Conservation (phyloP, 202 grass and related monocot genomes). For the Zoysia matrella region DNA sequence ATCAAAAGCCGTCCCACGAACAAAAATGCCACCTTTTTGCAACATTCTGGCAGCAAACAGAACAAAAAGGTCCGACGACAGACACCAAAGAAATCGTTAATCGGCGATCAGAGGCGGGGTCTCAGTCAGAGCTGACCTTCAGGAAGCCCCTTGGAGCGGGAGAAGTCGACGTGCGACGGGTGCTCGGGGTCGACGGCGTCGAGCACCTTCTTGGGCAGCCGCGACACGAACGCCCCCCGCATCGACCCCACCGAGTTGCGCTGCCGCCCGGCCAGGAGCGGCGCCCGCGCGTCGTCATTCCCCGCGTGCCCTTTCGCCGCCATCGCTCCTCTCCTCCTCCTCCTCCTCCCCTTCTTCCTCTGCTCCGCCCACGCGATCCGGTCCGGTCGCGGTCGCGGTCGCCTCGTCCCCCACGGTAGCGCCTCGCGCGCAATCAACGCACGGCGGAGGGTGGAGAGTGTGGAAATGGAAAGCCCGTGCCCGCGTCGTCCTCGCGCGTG, state of each 20-base stretch:
- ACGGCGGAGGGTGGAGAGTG: neutral
- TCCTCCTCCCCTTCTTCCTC: neutral
- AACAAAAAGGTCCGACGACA: slow-evolving; percentile 2
- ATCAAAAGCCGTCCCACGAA: neutral
- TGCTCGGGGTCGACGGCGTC: slow-evolving; percentile 77
- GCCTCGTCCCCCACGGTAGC: neutral
- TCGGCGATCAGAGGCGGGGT: neutral
- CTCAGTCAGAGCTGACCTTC: slow-evolving; percentile 33
- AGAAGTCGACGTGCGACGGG: slow-evolving; percentile 72
- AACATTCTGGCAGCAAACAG: neutral
- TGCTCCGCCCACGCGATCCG: neutral
- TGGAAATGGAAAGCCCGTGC: neutral
- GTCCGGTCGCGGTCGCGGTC: neutral
- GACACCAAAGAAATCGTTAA: neutral
- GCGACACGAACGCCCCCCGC: slow-evolving; percentile 71
- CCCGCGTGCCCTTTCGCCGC: slow-evolving; percentile 34
- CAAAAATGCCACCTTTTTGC: neutral
- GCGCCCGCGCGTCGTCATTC: slow-evolving; percentile 52
- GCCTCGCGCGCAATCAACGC: neutral
- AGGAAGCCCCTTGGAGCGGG: slow-evolving; percentile 62
- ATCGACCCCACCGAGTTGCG: slow-evolving; percentile 74
- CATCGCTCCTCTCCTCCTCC: slow-evolving; percentile 5
- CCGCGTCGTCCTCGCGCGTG: slow-evolving; percentile 8
- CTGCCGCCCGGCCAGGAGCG: slow-evolving; percentile 54
- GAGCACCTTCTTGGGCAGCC: slow-evolving; percentile 84